These are phyloP conservation scores for Coemansia asiatica DNA, from an alignment of 192 early-diverging fungal species.

Conservation along the genomic window DNA sequence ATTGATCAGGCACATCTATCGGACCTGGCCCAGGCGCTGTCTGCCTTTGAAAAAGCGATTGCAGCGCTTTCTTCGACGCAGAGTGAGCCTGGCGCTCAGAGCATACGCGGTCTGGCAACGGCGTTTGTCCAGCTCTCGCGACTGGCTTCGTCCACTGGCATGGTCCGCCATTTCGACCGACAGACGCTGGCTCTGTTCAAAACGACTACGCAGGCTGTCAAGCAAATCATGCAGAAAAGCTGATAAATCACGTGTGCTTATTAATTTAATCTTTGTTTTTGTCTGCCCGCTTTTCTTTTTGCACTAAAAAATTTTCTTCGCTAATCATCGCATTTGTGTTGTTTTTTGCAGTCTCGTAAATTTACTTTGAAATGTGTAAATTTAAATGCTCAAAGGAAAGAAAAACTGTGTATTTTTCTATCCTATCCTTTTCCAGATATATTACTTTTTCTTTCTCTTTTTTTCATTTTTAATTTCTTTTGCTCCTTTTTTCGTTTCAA, in stretches of 20 bases:
- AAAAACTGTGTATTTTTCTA: background rate
- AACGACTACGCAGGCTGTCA: slow-evolving; percentile 43
- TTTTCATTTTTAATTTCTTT: background rate
- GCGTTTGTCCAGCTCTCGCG: slow-evolving; percentile 49
- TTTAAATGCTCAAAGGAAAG: background rate
- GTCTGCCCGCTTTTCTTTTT: background rate
- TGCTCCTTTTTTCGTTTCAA: background rate
- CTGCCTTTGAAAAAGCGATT: slow-evolving; percentile 37
- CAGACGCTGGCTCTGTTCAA: slow-evolving; percentile 50
- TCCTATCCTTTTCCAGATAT: slow-evolving; percentile 8
- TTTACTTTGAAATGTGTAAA: background rate
- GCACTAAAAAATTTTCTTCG: background rate
- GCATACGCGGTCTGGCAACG: slow-evolving; percentile 26
- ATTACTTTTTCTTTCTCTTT: slow-evolving; percentile 8
- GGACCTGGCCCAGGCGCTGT: slow-evolving; percentile 37
- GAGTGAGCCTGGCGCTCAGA: slow-evolving; percentile 4
- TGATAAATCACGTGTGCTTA: background rate
- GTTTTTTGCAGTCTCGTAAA: background rate
- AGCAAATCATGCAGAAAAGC: slow-evolving; percentile 30
- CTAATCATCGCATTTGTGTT: background rate
- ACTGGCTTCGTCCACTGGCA: slow-evolving; percentile 36
- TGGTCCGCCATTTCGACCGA: slow-evolving; percentile 53
- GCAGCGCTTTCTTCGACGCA: slow-evolving; percentile 13
- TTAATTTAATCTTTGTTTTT: background rate
- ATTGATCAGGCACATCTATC: slow-evolving; percentile 36